phyloP scores from a whole-genome alignment of 2,329 filamentous ascomycete species.

The Fusarium fujikuroi region DNA sequence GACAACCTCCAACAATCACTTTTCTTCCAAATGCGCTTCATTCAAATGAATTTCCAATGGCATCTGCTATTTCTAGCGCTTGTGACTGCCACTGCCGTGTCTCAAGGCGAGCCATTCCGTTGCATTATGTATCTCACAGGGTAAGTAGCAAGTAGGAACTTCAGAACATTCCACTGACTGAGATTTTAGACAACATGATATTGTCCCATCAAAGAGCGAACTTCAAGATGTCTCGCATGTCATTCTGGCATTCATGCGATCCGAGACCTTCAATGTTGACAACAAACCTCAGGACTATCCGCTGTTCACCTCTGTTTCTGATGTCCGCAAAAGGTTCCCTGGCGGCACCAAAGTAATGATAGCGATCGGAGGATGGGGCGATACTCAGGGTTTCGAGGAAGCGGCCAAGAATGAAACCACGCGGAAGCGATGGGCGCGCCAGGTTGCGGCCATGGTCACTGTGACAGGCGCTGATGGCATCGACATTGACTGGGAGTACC shows the following conservation, averaged over 20 bases:
- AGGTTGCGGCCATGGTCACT: constrained; percentile 71
- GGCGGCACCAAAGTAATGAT: constrained; percentile 71
- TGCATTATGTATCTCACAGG: constrained; percentile 64
- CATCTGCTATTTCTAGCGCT: not conserved
- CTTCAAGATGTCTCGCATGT: constrained; percentile 65
- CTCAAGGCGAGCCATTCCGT: constrained; percentile 28
- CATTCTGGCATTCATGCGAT: constrained; percentile 67
- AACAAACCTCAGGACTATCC: constrained; percentile 54
- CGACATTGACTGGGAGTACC: constrained; percentile 74
- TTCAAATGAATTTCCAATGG: not conserved
- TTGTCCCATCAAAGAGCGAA: constrained; percentile 52
- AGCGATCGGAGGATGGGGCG: constrained; percentile 81
- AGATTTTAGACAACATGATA: constrained; percentile 59
- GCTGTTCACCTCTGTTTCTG: constrained; percentile 63
- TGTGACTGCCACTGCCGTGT: not conserved
- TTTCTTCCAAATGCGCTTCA: not conserved
- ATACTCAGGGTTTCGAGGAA: constrained; percentile 69
- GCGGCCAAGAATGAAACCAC: constrained; percentile 63
- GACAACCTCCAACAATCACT: not conserved
- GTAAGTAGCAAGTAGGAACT: constrained; percentile 40
- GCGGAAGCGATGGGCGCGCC: constrained; percentile 69
- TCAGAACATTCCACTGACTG: not conserved
- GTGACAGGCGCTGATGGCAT: constrained; percentile 72
- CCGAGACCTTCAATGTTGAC: constrained; percentile 61
- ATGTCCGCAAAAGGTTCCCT: constrained; percentile 60